phyloP scores from a whole-genome alignment of 192 early-diverging fungal species.

The Coemansia sp. region DNA sequence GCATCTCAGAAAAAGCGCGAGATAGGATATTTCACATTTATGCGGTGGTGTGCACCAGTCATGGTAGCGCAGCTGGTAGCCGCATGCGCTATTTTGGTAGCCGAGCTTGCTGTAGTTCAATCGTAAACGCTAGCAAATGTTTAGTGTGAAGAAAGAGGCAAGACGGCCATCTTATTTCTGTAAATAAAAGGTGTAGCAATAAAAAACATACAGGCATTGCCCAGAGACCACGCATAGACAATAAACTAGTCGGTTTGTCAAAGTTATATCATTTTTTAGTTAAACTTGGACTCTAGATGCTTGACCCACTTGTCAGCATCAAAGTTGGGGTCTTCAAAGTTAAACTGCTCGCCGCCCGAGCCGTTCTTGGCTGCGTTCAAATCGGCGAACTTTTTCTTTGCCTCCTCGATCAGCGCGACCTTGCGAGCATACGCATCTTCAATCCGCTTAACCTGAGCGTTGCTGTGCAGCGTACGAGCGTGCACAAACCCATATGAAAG shows the following conservation, averaged over 20 bases:
- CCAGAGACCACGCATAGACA: not conserved
- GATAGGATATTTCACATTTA: constrained; percentile 33
- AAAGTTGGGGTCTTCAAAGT: constrained; percentile 23
- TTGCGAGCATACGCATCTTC: constrained; percentile 45
- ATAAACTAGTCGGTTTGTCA: not conserved
- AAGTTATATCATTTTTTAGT: constrained; percentile 2
- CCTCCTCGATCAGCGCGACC: constrained; percentile 52
- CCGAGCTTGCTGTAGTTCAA: constrained; percentile 24
- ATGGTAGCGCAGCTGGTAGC: constrained; percentile 32
- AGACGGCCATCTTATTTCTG: not conserved
- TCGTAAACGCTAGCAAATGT: not conserved
- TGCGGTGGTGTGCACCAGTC: constrained; percentile 33
- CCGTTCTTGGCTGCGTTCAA: constrained; percentile 27
- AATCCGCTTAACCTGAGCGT: constrained; percentile 35
- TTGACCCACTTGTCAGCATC: constrained; percentile 41
- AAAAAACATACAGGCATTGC: not conserved
- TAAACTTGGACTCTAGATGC: constrained; percentile 43
- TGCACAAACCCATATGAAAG: constrained; percentile 50
- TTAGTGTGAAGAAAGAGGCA: not conserved
- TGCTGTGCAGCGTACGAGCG: constrained; percentile 34
- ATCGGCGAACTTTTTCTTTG: constrained; percentile 51
- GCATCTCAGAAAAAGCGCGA: constrained; percentile 25
- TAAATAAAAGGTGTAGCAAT: not conserved
- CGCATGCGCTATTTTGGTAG: constrained; percentile 28
- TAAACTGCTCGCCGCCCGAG: constrained; percentile 30